Base-by-base conservation (phyloP, 352 stramenopile species). In the Lagenidium sp. region DNA sequence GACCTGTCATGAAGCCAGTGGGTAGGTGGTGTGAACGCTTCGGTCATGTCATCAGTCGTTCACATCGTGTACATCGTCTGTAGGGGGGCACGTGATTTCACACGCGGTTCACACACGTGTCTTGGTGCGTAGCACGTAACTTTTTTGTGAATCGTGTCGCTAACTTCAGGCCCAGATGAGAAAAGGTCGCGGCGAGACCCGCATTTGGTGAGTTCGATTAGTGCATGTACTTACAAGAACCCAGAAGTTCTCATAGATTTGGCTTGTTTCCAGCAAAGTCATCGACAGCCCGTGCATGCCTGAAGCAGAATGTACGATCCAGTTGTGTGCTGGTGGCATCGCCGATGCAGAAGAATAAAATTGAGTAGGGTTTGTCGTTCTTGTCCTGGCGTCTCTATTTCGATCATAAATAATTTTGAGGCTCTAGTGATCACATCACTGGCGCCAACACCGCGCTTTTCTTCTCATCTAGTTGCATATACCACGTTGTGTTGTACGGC, bases 61-160 rank as follows among this genome's bases (percentile, higher is more conserved):
- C n/a, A n/a, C n/a, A n/a, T n/a, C n/a, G n/a, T n/a, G n/a, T n/a
- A n/a, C n/a, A n/a, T n/a, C n/a, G n/a, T n/a, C n/a, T n/a, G n/a
- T 25, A 60, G 15, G 52, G 53, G 13, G 52, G 65, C 24, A 47
- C 53, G 18, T 22, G 16, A 30, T 40, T 40, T 36, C 36, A 13
- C 40, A 32, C 62, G 96, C 96, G 19, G 96, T 92, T 10, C 98
- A 97, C 41, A 99, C 95, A 11, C 82, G 97, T 16, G 58, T 99
- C n/a, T 60, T 83, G 59, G 74, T 97, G 64, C 28, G 44, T n/a
- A n/a, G n/a, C n/a, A n/a, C n/a, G n/a, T n/a, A n/a, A n/a, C n/a
- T n/a, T n/a, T 36, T 32, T 15, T 15, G 28, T 32, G 28, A 8
- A 32, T 32, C 28, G 15, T 32, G 28, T 32, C 15, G 8, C 15